Evolutionary conservation across 2,329 filamentous ascomycete genomes (phyloP).

Genomic region (Dactylellina leptospora): DNA sequence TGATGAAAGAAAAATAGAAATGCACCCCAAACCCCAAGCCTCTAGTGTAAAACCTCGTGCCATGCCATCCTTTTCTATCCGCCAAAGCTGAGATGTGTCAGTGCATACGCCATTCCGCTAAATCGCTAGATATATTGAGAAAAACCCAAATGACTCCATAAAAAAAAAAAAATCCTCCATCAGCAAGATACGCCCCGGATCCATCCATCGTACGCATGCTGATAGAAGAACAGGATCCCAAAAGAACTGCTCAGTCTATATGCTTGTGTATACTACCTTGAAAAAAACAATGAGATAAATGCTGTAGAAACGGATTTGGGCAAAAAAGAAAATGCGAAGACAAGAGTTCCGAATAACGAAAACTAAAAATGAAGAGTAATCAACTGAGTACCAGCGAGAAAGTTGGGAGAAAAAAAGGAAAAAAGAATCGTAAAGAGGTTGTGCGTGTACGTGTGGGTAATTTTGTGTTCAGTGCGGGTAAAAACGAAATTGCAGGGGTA

Average conservation of each 20-base stretch:
- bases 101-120: slow-evolving; percentile 50
- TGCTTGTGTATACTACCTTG: slow-evolving; percentile 14
- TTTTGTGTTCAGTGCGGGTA: too few relatives aligned
- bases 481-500: too few relatives aligned
- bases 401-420: neutral
- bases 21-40: slow-evolving; percentile 34
- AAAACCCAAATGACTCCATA: slow-evolving; percentile 37
- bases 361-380: neutral
- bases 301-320: neutral
- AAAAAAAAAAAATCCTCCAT: neutral
- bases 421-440: too few relatives aligned
- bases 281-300: neutral
- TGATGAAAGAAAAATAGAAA: slow-evolving; percentile 28
- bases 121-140: slow-evolving; percentile 30
- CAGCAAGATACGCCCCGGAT: slow-evolving; percentile 19
- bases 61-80: slow-evolving; percentile 30
- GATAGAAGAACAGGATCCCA: slow-evolving; percentile 24
- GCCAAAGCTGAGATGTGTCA: slow-evolving; percentile 32
- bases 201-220: slow-evolving; percentile 28
- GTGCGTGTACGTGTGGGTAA: too few relatives aligned
- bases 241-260: slow-evolving; percentile 32
- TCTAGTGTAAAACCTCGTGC: slow-evolving; percentile 37
- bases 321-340: slow-evolving; percentile 11
- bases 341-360: slow-evolving; percentile 36
- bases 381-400: slow-evolving; percentile 4